These are phyloP conservation scores for Mucor indicus DNA, from an alignment of 371 early-diverging fungal species.

Conservation along the genomic window DNA sequence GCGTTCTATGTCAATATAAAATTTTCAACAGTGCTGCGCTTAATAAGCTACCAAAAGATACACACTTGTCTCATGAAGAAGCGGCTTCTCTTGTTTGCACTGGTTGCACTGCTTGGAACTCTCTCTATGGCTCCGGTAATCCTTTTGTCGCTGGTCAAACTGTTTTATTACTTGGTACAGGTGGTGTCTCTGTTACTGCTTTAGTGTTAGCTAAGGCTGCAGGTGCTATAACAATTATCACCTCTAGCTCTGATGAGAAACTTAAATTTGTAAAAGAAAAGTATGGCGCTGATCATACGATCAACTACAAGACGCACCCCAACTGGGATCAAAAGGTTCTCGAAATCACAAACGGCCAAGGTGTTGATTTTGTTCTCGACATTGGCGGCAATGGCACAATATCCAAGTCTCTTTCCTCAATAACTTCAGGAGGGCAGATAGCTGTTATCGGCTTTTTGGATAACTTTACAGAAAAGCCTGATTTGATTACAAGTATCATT, in stretches of 20 bases:
- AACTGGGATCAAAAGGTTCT: conserved; percentile 20
- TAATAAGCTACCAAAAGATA: conserved; percentile 14
- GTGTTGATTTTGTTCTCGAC: conserved; percentile 15
- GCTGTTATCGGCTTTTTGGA: conserved; percentile 11
- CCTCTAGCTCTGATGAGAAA: conserved; percentile 22
- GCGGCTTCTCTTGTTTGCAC: conserved; percentile 21
- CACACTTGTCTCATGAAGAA: conserved; percentile 10
- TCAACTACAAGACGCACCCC: conserved; percentile 20
- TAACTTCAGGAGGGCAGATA: conserved; percentile 9
- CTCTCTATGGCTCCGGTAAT: conserved; percentile 3
- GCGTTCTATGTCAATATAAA: conserved; percentile 11
- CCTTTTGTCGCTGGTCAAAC: conserved; percentile 16
- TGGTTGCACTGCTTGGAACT: conserved; percentile 13
- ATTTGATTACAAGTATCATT: conserved; percentile 1
- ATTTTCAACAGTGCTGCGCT: conserved; percentile 3
- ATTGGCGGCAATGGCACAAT: conserved; percentile 17
- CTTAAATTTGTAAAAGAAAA: conserved; percentile 13
- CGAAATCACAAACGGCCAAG: conserved; percentile 5
- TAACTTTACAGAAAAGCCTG: background rate
- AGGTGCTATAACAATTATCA: conserved; percentile 19
- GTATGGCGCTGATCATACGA: conserved; percentile 13
- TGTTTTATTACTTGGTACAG: conserved; percentile 15
- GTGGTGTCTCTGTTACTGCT: conserved; percentile 14
- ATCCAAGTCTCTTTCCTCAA: conserved; percentile 2
- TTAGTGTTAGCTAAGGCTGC: conserved; percentile 19